Evolutionary conservation across 768 basidiomycete genomes (phyloP), one percentile per base, ranked within the genome.

Genomic region (Boletus sp.): DNA sequence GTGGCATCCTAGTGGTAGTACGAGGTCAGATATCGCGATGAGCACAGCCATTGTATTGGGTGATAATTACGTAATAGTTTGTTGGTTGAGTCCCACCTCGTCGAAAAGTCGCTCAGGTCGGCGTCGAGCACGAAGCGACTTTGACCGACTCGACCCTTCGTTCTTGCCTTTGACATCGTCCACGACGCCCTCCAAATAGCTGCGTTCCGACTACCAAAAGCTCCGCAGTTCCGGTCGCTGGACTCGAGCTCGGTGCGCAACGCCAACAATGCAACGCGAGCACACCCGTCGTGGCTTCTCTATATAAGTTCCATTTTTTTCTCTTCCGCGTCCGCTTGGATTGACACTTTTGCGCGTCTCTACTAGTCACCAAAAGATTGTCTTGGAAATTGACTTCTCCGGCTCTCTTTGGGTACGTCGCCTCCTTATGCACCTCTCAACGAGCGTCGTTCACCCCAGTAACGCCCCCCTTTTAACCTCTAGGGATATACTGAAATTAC

Each of bases 351-450:
- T 59, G 65, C 70, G 65, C 72, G 79, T 85, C 71, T 87, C 72
- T 86, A 93, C 89, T 86, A 92, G 89, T 76, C 91, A 96, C 76
- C 96, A 98, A 82, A 93, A 93, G 72, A 94, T 97, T 50, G 90
- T 92, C 59, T 78, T 98, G 63, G 93, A 96, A 76, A 85, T 98
- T 59, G 92, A 95, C 78, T 94, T 97, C 72, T 81, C 87, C 8
- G 96, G 96, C 20, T 80, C 80, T 68, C 80, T 94, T 66, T 90
- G 89, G 83, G 94, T 91, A 75, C 62, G 84, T 69, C 35, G 51
- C 54, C 62, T 72, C 62, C 67, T 68, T 54, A 48, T 59, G 58
- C 50, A 18, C 54, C 56, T 56, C 59, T 54, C 58, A 49, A 53
- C 41, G 42, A 56, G 56, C 57, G 42, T 55, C 59, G 44, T 65